phyloP scores from a whole-genome alignment of 768 basidiomycete genomes.

The Suillus americanus region DNA sequence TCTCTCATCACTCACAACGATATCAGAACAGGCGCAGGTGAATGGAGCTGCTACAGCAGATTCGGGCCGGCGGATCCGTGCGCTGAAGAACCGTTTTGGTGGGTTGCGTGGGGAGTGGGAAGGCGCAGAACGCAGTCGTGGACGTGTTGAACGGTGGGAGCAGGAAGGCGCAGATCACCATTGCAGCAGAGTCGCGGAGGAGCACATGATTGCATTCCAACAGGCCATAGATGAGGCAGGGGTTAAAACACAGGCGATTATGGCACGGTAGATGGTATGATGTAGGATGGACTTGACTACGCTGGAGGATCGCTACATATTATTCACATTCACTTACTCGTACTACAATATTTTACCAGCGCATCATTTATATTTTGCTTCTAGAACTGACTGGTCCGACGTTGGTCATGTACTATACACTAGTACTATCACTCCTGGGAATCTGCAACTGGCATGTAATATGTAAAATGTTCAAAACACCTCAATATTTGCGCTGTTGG shows the following conservation, averaged over 20 bases:
- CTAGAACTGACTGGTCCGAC: not conserved
- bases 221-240: slow-evolving; percentile 70
- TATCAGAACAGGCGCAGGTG: slow-evolving; percentile 88
- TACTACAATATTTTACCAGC: not conserved
- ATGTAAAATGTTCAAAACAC: too few relatives aligned
- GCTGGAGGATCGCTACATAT: not conserved
- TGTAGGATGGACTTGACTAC: not conserved
- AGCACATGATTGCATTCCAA: slow-evolving; percentile 77
- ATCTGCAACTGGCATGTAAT: too few relatives aligned
- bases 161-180: slow-evolving; percentile 46
- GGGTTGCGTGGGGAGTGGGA: slow-evolving; percentile 84
- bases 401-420: not conserved
- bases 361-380: not conserved
- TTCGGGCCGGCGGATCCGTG: slow-evolving; percentile 82
- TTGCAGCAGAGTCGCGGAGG: slow-evolving; percentile 55
- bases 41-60: slow-evolving; percentile 84
- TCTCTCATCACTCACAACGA: slow-evolving; percentile 68
- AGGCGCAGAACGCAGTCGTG: slow-evolving; percentile 76
- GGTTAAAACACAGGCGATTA: slow-evolving; percentile 76
- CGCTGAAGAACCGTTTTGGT: slow-evolving; percentile 79
- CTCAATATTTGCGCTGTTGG: too few relatives aligned
- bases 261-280: slow-evolving; percentile 57
- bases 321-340: not conserved
- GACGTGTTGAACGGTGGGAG: slow-evolving; percentile 81
- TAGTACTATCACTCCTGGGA: too few relatives aligned